Evolutionary conservation across 2,329 filamentous ascomycete genomes (phyloP), one percentile per base, ranked within the genome.

Genomic region (Periglandula ipomoeae): DNA sequence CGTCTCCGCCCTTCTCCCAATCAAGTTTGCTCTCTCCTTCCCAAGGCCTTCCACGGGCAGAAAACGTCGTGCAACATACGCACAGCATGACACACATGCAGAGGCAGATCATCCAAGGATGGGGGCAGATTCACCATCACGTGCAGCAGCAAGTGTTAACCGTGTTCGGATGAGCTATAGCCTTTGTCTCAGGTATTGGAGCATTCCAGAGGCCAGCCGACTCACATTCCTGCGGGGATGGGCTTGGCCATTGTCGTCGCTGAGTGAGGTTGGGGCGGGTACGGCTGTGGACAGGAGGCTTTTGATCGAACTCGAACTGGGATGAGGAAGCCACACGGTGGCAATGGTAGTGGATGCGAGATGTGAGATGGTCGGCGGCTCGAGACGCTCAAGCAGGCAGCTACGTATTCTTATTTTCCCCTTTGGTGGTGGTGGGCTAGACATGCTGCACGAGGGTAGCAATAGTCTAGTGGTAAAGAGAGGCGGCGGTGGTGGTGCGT

Each of bases 161-260:
- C 53, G 53, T 56, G 58, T 59, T 58, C 55, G 52, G 57, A 46
- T 53, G 50, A 50, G 51, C 53, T 52, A 58, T 64, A 60, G 61
- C 59, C 61, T 61, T 64, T 67, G 65, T 67, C 64, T 67, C 64
- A 65, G 58, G 52, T 53, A 45, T 46, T 52, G 48, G 27, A 54
- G 50, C 64, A 66, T 66, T 66, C 64, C 64, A 65, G 52, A 56
- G 55, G 52, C 47, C 43, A 50, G 52, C 56, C 51, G 53, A 50
- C 47, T 50, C 38, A 49, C 61, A 64, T 64, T 63, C 61, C 59
- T 52, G 53, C 46, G 49, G 50, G 45, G 49, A 46, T 37, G 40
- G 35, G 47, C 47, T 45, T 48, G 48, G 50, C 50, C 62, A 67
- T 67, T 67, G 64, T 67, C 58, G 62, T 58, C 58, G 55, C 55